These are phyloP conservation scores for Diddensiella santjacobensis DNA, from an alignment of 805 yeast species.

Conservation along the genomic window DNA sequence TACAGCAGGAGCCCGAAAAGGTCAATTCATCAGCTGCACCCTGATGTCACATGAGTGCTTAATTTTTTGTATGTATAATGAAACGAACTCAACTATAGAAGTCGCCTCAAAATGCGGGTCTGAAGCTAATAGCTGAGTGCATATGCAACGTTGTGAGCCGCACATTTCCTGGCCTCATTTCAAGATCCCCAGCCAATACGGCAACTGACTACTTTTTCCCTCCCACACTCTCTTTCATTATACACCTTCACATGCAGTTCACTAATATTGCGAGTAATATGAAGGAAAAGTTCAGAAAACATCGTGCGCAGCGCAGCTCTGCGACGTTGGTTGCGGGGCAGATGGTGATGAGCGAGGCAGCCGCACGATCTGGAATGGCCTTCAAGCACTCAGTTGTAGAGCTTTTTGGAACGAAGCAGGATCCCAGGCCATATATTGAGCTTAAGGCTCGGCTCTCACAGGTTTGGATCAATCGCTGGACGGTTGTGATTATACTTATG, in stretches of 20 bases:
- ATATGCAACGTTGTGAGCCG: neutral
- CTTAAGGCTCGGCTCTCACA: conserved; percentile 33
- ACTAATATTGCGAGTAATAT: neutral
- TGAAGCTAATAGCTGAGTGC: too few relatives aligned
- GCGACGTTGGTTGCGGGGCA: neutral
- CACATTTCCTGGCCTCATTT: neutral
- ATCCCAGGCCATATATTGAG: conserved; percentile 17
- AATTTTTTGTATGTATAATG: too few relatives aligned
- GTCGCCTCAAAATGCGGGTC: too few relatives aligned
- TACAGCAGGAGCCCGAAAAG: too few relatives aligned
- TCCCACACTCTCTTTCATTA: too few relatives aligned
- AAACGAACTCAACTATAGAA: too few relatives aligned
- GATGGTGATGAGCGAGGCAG: neutral
- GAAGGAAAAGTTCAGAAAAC: neutral
- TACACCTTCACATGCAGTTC: neutral
- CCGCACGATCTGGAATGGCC: neutral
- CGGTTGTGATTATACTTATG: conserved; percentile 53
- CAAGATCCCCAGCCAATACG: neutral
- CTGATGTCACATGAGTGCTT: too few relatives aligned
- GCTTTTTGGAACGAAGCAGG: neutral
- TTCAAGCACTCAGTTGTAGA: neutral
- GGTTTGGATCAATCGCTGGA: conserved; percentile 51
- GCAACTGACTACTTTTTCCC: neutral
- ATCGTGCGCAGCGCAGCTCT: neutral
- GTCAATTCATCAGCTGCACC: too few relatives aligned